These are phyloP conservation scores for Volvox africanus DNA, from an alignment of 139 green algal species.

Conservation along the genomic window DNA sequence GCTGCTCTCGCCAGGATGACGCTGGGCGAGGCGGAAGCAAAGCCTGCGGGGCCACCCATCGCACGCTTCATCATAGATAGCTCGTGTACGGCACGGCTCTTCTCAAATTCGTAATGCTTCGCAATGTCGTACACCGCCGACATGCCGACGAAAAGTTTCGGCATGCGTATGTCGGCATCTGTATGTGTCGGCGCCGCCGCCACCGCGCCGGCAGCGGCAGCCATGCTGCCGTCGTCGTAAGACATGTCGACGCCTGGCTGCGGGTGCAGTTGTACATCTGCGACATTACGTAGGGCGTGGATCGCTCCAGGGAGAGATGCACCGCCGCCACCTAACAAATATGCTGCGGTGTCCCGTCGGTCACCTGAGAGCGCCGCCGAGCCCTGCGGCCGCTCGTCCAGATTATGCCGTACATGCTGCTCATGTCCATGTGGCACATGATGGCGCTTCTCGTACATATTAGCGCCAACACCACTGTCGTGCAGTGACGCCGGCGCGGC, in stretches of 20 bases:
- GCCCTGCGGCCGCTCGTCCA: constrained; percentile 11
- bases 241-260: background rate
- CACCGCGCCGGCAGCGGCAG: background rate
- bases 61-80: constrained; percentile 90
- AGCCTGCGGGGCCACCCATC: constrained; percentile 71
- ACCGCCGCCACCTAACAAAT: constrained; percentile 15
- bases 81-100: constrained; percentile 73
- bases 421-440: background rate
- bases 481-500: background rate
- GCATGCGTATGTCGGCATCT: constrained; percentile 58
- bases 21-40: constrained; percentile 77
- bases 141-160: constrained; percentile 62
- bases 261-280: constrained; percentile 14
- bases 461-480: background rate
- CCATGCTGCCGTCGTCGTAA: background rate
- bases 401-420: background rate
- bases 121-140: constrained; percentile 87
- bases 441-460: background rate
- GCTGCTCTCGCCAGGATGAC: constrained; percentile 67
- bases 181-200: background rate
- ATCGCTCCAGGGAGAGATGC: background rate
- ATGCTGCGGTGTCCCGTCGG: background rate
- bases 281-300: background rate
- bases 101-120: constrained; percentile 89
- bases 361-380: background rate